Evolutionary conservation across 2,329 filamentous ascomycete genomes (phyloP).

Genomic region (Cladosporium sp.): DNA sequence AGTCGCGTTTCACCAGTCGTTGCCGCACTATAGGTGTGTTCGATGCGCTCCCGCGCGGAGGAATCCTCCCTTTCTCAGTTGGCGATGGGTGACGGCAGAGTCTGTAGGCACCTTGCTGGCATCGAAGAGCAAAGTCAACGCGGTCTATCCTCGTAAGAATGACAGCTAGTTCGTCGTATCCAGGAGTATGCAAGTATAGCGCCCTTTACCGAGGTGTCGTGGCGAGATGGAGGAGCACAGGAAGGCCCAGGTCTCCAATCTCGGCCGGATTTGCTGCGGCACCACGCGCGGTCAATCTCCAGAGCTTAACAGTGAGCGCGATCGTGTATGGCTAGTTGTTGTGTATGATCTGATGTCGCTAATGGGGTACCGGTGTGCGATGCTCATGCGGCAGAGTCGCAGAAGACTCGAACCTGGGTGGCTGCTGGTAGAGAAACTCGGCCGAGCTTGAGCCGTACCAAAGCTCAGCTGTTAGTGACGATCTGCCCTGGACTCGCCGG

Average conservation of each 20-base stretch:
- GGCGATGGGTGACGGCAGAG: background rate
- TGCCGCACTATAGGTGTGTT: background rate
- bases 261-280: too few species aligned
- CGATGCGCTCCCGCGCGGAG: constrained; percentile 10
- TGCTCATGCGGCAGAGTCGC: too few species aligned
- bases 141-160: background rate
- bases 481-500: too few species aligned
- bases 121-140: constrained; percentile 23
- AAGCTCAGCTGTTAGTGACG: too few species aligned
- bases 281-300: background rate
- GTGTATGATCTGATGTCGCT: background rate
- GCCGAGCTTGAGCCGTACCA: too few species aligned
- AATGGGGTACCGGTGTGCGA: too few species aligned
- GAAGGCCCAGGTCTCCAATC: background rate
- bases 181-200: background rate
- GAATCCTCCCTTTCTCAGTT: constrained; percentile 1
- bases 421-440: too few species aligned
- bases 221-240: constrained; percentile 3
- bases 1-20: background rate
- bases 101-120: constrained; percentile 22
- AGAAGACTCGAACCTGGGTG: too few species aligned
- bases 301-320: background rate
- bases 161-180: background rate
- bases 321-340: background rate
- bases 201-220: constrained; percentile 4